phyloP scores from a whole-genome alignment of 495 filamentous ascomycete species.

The Aspergillus ellipticus region DNA sequence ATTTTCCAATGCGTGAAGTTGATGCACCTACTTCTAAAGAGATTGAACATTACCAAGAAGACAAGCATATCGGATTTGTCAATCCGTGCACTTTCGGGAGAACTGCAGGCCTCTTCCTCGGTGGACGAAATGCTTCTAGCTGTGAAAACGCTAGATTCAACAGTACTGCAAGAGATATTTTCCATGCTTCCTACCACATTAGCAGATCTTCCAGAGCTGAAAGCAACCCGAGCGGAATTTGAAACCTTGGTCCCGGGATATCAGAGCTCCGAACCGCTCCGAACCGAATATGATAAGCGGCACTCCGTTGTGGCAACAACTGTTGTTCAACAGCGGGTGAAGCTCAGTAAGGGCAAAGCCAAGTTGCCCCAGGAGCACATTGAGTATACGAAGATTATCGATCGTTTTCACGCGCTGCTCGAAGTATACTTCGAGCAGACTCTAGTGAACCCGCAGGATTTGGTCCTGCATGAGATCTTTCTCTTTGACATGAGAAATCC shows the following conservation, averaged over 20 bases:
- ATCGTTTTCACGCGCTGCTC: slow-evolving; percentile 56
- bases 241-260: slow-evolving; percentile 35
- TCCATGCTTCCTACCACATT: slow-evolving; percentile 18
- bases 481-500: slow-evolving; percentile 79
- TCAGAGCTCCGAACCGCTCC: slow-evolving; percentile 48
- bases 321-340: slow-evolving; percentile 81
- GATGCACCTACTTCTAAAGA: slow-evolving; percentile 41
- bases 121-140: slow-evolving; percentile 53
- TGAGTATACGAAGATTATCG: slow-evolving; percentile 71
- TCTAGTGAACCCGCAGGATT: slow-evolving; percentile 54
- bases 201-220: slow-evolving; percentile 14
- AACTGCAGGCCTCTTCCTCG: slow-evolving; percentile 46
- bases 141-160: slow-evolving; percentile 49
- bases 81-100: slow-evolving; percentile 53
- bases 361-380: slow-evolving; percentile 69
- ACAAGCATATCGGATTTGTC: slow-evolving; percentile 51
- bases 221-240: slow-evolving; percentile 25
- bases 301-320: slow-evolving; percentile 75
- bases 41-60: slow-evolving; percentile 35
- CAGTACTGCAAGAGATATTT: slow-evolving; percentile 23
- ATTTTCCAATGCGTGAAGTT: slow-evolving; percentile 45
- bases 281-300: slow-evolving; percentile 70
- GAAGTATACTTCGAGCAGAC: slow-evolving; percentile 49
- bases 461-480: slow-evolving; percentile 77
- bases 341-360: slow-evolving; percentile 76